Percentiles rank a stretch among this genome's conserved stretches.
Conservation (phyloP, 768 basidiomycete species). For the Pleurotus cornucopiae region DNA sequence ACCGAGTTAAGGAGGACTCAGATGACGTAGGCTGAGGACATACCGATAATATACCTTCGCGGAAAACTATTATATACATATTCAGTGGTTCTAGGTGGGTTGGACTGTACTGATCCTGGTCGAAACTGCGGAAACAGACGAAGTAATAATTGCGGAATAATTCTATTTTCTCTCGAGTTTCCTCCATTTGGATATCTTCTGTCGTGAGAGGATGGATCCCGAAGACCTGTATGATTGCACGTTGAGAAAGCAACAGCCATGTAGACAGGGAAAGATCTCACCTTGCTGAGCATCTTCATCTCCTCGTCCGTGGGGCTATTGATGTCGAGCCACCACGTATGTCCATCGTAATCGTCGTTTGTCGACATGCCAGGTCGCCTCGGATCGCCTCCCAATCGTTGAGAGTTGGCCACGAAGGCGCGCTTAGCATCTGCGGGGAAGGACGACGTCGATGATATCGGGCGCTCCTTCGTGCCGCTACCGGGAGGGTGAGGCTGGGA, state of each 20-base stretch:
- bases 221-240: slow-evolving; percentile 63
- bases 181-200: slow-evolving; percentile 99
- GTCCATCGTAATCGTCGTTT: slow-evolving; percentile 52
- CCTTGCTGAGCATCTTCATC: slow-evolving; percentile 96
- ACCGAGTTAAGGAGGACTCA: neutral
- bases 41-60: slow-evolving; percentile 93
- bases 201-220: slow-evolving; percentile 96
- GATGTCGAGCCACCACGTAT: slow-evolving; percentile 98
- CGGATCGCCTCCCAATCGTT: slow-evolving; percentile 4
- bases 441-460: neutral
- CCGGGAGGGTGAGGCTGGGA: slow-evolving; percentile 6
- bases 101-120: slow-evolving; percentile 96
- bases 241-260: slow-evolving; percentile 1
- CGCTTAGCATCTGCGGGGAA: slow-evolving; percentile 3
- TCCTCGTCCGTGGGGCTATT: slow-evolving; percentile 94
- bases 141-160: slow-evolving; percentile 98
- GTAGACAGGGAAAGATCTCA: slow-evolving; percentile 22
- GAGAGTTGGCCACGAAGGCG: neutral
- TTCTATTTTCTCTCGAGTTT: slow-evolving; percentile 99
- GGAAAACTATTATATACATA: slow-evolving; percentile 99
- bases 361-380: slow-evolving; percentile 1
- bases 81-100: slow-evolving; percentile 97
- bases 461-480: neutral
- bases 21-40: slow-evolving; percentile 23
- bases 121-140: slow-evolving; percentile 98